Evolutionary conservation across 352 stramenopile genomes (phyloP), one percentile per base, ranked within the genome.

Genomic region (Phytophthora cajani): DNA sequence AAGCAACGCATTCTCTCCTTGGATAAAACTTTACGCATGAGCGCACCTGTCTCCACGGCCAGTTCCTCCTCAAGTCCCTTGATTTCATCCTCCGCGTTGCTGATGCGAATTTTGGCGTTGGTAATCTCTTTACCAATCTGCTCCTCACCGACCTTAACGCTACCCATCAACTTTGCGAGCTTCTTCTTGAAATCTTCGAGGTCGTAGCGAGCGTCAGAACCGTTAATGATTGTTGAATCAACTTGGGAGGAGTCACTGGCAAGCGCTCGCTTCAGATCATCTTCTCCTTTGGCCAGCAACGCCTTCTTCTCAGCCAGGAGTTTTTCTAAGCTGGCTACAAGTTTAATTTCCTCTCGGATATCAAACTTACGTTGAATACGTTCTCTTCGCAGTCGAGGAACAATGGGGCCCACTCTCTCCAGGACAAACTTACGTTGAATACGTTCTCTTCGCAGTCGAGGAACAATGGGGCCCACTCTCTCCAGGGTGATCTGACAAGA

Each of bases 181-280:
- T 92, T 93, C n/a, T 80, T 75, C 60, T 90, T 92, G 73, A 93
- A 95, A 49, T 90, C 78, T 3, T 90, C 84, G 16, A 92, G 77
- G 27, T 93, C 86, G 55, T 91, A 95, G 3, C 85, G 84, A 5
- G 78, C 85, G 19, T 66, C 74, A 1, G 78, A 75, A 5, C 84
- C 84, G 10, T 58, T 90, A 38, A 95, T 81, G 47, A 93, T 80
- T 2, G 50, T 68, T 17, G 88, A 93, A 49, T 95, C 88, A 5
- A 93, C 84, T 56, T 89, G 81, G 3, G 72, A 57, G 1, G 84
- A 88, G 55, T 93, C 85, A 32, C 81, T 91, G 0, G 79, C 82
- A 4, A 90, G 71, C 14, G 85, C 85, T 21, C 83, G 75, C 69
- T 92, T 92, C 5, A 93, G 55, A 56, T 93, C 88, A 5, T 71